A percentile compares a stretch with the other conserved stretches of the same genome.
These are phyloP conservation scores for Eucalyptus lansdowneana DNA, from an alignment of 345 rosid genomes.

Conservation along the genomic window DNA sequence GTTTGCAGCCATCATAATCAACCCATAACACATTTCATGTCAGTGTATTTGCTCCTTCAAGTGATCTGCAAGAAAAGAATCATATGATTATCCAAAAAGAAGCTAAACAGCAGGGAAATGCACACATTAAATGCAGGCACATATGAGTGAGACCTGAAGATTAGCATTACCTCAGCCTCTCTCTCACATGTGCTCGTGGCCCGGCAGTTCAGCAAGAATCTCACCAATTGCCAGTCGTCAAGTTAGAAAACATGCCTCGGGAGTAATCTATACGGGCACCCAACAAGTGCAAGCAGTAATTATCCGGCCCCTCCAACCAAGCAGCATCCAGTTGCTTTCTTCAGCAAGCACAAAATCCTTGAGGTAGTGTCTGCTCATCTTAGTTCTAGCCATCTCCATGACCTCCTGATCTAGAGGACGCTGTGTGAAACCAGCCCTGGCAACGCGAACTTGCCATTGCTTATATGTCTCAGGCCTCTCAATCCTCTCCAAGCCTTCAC, in stretches of 20 bases:
- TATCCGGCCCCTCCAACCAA: constrained; percentile 93
- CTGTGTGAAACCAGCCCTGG: constrained; percentile 67
- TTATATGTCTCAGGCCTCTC: constrained; percentile 90
- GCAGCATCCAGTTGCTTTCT: constrained; percentile 66
- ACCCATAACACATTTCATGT: neutral
- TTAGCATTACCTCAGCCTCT: neutral
- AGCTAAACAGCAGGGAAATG: neutral
- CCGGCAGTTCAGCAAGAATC: neutral
- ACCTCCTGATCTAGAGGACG: constrained; percentile 30
- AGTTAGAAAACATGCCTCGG: neutral
- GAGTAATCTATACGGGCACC: constrained; percentile 27
- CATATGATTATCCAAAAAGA: neutral
- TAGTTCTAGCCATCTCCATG: constrained; percentile 12
- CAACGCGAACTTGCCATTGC: constrained; percentile 66
- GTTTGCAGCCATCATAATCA: neutral
- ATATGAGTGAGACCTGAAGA: neutral
- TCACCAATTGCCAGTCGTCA: neutral
- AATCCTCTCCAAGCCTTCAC: constrained; percentile 73
- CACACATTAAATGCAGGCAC: neutral
- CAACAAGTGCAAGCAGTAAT: constrained; percentile 57
- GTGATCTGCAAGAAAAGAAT: neutral
- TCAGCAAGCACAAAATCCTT: constrained; percentile 63
- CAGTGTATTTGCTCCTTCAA: neutral
- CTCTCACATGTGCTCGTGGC: neutral
- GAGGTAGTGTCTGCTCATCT: constrained; percentile 43